Evolutionary conservation across 2,329 filamentous ascomycete species (phyloP).

Genomic region (Aspergillus floridensis): DNA sequence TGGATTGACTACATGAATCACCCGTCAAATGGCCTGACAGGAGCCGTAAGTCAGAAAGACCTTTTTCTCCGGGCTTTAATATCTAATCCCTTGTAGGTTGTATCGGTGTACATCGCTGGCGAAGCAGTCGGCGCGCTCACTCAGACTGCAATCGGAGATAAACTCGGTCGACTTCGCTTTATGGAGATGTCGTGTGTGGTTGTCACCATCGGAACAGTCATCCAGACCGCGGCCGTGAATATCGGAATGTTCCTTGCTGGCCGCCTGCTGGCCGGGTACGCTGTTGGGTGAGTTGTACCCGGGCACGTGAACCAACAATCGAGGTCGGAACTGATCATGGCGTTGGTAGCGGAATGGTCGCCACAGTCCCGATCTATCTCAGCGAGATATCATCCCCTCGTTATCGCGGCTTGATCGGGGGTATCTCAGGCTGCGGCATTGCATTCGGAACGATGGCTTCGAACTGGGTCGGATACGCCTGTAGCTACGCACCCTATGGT

Average conservation of each 20-base stretch:
- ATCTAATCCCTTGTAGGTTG: constrained; percentile 40
- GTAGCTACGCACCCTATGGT: constrained; percentile 54
- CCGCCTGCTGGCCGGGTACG: constrained; percentile 48
- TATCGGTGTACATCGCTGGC: constrained; percentile 59
- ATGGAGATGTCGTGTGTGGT: constrained; percentile 55
- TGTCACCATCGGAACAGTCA: constrained; percentile 54
- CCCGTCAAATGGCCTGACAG: constrained; percentile 55
- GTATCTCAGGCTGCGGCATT: constrained; percentile 55
- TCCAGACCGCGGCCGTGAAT: constrained; percentile 56
- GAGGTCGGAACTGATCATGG: not conserved
- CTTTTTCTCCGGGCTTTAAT: not conserved
- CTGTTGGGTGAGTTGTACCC: constrained; percentile 40
- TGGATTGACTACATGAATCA: constrained; percentile 60
- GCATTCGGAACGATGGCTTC: constrained; percentile 56
- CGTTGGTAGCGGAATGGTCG: constrained; percentile 45
- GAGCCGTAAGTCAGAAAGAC: constrained; percentile 42
- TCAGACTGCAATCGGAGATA: constrained; percentile 56
- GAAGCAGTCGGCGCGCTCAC: constrained; percentile 55
- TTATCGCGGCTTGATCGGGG: constrained; percentile 53
- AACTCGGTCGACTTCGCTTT: constrained; percentile 53
- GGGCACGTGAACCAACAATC: not conserved
- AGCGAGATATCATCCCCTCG: constrained; percentile 53
- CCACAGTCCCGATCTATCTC: constrained; percentile 56
- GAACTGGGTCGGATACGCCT: constrained; percentile 59
- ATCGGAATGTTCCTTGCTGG: constrained; percentile 56